Evolutionary conservation across 306 rosid species (phyloP).

Genomic region (Pyrus pyrifolia): DNA sequence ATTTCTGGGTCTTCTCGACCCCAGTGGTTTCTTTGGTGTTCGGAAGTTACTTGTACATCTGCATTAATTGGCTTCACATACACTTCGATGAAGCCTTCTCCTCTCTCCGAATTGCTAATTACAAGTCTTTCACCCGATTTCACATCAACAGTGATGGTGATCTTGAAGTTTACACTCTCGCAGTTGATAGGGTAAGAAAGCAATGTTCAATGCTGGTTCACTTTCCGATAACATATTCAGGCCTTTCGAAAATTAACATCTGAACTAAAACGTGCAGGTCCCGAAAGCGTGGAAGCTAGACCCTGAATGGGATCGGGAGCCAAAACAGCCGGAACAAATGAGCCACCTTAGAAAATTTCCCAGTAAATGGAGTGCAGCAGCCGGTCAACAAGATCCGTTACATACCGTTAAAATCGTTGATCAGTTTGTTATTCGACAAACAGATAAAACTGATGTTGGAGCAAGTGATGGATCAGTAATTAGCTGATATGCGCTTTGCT

Average conservation of each 20-base stretch:
- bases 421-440: slow-evolving; percentile 54
- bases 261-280: slow-evolving; percentile 25
- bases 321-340: slow-evolving; percentile 27
- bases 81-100: slow-evolving; percentile 99
- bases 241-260: neutral
- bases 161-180: slow-evolving; percentile 92
- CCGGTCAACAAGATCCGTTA: slow-evolving; percentile 62
- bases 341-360: slow-evolving; percentile 40
- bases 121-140: slow-evolving; percentile 86
- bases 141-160: slow-evolving; percentile 63
- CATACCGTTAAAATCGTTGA: slow-evolving; percentile 83
- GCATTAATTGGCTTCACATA: slow-evolving; percentile 91
- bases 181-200: slow-evolving; percentile 74
- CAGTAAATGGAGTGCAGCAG: slow-evolving; percentile 59
- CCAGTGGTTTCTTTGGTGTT: slow-evolving; percentile 91
- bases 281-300: slow-evolving; percentile 60
- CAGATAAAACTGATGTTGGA: slow-evolving; percentile 32
- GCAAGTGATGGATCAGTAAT: slow-evolving; percentile 28
- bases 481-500: slow-evolving; percentile 41
- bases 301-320: slow-evolving; percentile 48
- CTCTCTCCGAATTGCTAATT: slow-evolving; percentile 87
- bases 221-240: neutral
- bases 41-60: slow-evolving; percentile 85
- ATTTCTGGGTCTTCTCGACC: slow-evolving; percentile 92
- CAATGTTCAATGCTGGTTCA: neutral